Evolutionary conservation across 805 yeast genomes (phyloP).

Genomic region (Yueomyces sp.): DNA sequence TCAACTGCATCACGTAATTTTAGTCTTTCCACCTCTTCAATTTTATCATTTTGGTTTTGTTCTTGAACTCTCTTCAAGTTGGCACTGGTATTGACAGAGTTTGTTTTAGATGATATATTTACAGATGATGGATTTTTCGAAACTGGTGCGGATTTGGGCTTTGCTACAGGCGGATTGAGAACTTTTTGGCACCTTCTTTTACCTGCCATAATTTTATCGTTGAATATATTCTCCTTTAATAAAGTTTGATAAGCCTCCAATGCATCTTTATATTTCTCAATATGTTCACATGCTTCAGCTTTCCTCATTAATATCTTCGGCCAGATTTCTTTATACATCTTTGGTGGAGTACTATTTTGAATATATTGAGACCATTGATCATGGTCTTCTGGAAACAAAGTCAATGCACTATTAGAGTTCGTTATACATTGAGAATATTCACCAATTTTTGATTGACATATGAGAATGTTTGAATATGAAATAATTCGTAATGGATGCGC

Average conservation of each 20-base stretch:
- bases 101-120: not conserved
- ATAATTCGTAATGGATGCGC: constrained; percentile 55
- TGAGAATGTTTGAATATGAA: constrained; percentile 63
- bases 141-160: constrained; percentile 7
- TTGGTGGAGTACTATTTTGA: constrained; percentile 14
- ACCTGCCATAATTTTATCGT: constrained; percentile 59
- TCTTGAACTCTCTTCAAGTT: constrained; percentile 40
- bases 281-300: constrained; percentile 76
- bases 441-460: constrained; percentile 56
- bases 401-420: constrained; percentile 20
- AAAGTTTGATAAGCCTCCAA: constrained; percentile 46
- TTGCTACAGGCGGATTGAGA: constrained; percentile 34
- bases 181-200: constrained; percentile 63
- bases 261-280: constrained; percentile 59
- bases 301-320: constrained; percentile 50
- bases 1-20: constrained; percentile 52
- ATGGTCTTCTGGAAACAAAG: constrained; percentile 23
- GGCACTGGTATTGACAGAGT: constrained; percentile 5
- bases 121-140: constrained; percentile 2
- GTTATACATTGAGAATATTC: constrained; percentile 33
- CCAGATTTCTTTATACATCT: constrained; percentile 47
- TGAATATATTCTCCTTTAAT: constrained; percentile 54
- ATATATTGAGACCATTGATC: constrained; percentile 33
- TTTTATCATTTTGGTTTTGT: constrained; percentile 29
- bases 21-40: constrained; percentile 44